Evolutionary conservation across 768 basidiomycete species (phyloP), one percentile per base, ranked within the genome.

Genomic region (Inosperma sp.): DNA sequence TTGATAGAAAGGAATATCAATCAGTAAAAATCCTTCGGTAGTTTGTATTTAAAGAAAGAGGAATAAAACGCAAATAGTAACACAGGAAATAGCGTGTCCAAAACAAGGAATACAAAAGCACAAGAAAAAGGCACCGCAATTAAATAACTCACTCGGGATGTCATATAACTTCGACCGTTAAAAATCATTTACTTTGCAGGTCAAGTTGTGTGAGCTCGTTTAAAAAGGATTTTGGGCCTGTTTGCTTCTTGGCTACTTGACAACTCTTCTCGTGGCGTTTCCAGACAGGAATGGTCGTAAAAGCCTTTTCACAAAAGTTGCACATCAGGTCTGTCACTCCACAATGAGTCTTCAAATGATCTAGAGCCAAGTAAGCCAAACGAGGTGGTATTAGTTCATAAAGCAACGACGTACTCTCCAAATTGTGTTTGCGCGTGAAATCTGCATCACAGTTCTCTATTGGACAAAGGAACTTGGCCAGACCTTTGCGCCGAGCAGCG

Each of bases 341-440:
- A 13, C 22, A 43, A 23, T 29, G 21, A 4, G 26, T 21, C 41
- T 7, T 43, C 22, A 43, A 25, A 43, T 77, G n/a, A 82, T 84
- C 3, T 72, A 66, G 45, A 82, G 16, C 16, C 30, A 16, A 22
- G 10, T 7, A 9, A 30, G 8, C 21, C 13, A 46, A 31, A 13
- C 56, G 13, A 14, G 52, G 40, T 6, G 19, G 17, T 35, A 26
- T 46, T 10, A 26, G 39, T 19, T 12, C 16, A 17, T n/a, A 34
- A 13, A 34, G 5, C 19, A 27, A 42, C 43, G 31, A 47, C 21
- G 13, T 12, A 47, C 45, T 43, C 25, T 43, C 41, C 2, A 43
- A 23, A 23, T 25, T 43, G 14, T 43, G 21, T 13, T 43, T 43
- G 5, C 41, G 22, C 4, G 41, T 43, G 22, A 43, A 43, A 25